Evolutionary conservation across 2,329 filamentous ascomycete species (phyloP).

Genomic region (Fonsecaea erecta): DNA sequence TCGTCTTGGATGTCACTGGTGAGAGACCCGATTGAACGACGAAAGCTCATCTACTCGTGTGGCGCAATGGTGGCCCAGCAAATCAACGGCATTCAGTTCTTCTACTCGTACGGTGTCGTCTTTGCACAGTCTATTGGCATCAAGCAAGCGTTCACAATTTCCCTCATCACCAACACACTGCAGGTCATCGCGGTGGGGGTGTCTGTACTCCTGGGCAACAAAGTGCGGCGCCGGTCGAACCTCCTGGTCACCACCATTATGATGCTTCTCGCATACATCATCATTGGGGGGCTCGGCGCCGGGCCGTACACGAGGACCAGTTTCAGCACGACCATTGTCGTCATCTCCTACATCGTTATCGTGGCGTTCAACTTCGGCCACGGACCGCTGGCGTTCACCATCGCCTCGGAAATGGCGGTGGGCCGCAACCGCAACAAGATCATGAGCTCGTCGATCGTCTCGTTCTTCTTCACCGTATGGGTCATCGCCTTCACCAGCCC

Average conservation of each 20-base stretch:
- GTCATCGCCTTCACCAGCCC: slow-evolving; percentile 43
- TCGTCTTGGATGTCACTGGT: slow-evolving; percentile 50
- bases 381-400: slow-evolving; percentile 50
- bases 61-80: slow-evolving; percentile 24
- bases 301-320: slow-evolving; percentile 38
- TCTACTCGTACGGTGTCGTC: slow-evolving; percentile 24
- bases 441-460: slow-evolving; percentile 49
- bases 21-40: slow-evolving; percentile 52
- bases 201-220: slow-evolving; percentile 18
- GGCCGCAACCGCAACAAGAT: slow-evolving; percentile 57
- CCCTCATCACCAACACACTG: slow-evolving; percentile 16
- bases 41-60: slow-evolving; percentile 47
- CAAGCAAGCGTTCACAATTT: slow-evolving; percentile 20
- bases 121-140: slow-evolving; percentile 27
- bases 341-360: slow-evolving; percentile 24
- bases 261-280: slow-evolving; percentile 19
- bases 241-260: slow-evolving; percentile 23
- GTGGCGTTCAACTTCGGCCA: slow-evolving; percentile 52
- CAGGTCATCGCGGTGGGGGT: slow-evolving; percentile 20
- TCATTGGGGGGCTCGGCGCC: slow-evolving; percentile 21
- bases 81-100: slow-evolving; percentile 28
- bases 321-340: slow-evolving; percentile 16
- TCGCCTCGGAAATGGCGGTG: slow-evolving; percentile 53
- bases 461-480: slow-evolving; percentile 46
- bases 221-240: slow-evolving; percentile 7